These are phyloP conservation scores for Jackrogersella minutella DNA, from an alignment of 495 filamentous ascomycete species.

Conservation along the genomic window DNA sequence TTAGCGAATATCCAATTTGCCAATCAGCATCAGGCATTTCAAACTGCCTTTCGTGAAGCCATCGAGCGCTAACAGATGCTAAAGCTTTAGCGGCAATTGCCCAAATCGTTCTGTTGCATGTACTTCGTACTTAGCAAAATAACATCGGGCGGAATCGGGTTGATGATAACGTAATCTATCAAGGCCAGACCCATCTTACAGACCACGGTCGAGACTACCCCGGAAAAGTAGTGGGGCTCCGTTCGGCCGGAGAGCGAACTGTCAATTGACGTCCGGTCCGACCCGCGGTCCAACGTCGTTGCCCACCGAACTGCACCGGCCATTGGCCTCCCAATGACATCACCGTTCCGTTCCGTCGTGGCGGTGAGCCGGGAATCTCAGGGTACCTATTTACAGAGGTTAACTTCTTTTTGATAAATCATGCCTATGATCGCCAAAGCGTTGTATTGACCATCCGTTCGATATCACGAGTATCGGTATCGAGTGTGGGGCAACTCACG, in stretches of 20 bases:
- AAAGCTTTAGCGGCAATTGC: slow-evolving; percentile 9
- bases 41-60: slow-evolving; percentile 17
- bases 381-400: neutral
- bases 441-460: neutral
- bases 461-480: neutral
- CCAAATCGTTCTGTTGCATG: slow-evolving; percentile 23
- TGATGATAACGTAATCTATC: slow-evolving; percentile 26
- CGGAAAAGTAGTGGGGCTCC: slow-evolving; percentile 28
- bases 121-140: too few relatives aligned
- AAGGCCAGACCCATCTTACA: slow-evolving; percentile 15
- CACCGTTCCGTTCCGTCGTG: slow-evolving; percentile 1
- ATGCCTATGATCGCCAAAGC: too few relatives aligned
- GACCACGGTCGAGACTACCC: slow-evolving; percentile 34
- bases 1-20: slow-evolving; percentile 9
- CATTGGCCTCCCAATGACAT: slow-evolving; percentile 4
- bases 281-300: slow-evolving; percentile 34
- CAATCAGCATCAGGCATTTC: slow-evolving; percentile 27
- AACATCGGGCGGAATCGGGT: slow-evolving; percentile 34
- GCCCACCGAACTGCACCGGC: slow-evolving; percentile 23
- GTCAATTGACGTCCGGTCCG: slow-evolving; percentile 39
- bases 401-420: neutral
- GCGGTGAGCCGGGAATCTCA: neutral
- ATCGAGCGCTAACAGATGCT: slow-evolving; percentile 15
- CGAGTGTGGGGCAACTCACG: neutral
- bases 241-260: slow-evolving; percentile 26